Base-by-base conservation (phyloP, 2,329 filamentous ascomycete species). In the Talaromyces sp. region DNA sequence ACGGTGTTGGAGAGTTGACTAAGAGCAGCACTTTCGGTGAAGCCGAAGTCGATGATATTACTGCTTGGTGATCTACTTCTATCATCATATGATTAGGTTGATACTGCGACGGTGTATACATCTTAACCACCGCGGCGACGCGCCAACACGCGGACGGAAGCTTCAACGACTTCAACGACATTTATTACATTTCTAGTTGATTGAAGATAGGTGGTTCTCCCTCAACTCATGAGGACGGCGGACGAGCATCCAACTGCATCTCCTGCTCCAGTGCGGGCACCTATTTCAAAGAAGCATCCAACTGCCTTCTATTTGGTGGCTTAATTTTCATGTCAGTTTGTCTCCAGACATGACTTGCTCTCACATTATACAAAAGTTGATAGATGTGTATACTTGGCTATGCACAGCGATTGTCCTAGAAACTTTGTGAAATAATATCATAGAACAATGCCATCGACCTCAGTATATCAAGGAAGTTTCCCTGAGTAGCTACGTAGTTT, bases 11-110 rank as follows among this genome's bases (percentile, higher is more conserved):
- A 16, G 80, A 86, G 71, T 78, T 93, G 68, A 92, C 87, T 19
- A 97, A 96, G 82, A 93, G 86, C 64, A 97, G 93, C 78, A 95
- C 91, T 0, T 97, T 97, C 81, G 93, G 94, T 16, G 93, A 98
- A 80, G 93, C 92, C 1, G 95, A 98, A 79, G 92, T 97, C 22
- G 94, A 94, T 67, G 95, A 98, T 75, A 97, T 97, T 71, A 97
- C 93, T 39, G 93, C 92, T 24, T 97, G 93, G 93, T 97, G 86
- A 62, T 33, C 2, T 13, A 35, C n/a, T 54, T 7, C 4, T 14
- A 22, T 8, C n/a, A 37, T 22, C 33, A 24, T 8, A 56, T 24
- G 6, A 37, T 24, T 22, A 16, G 33, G 14, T 37, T 22, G 52
- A 37, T 24, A 9, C n/a, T 14, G 11, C 24, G 16, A 11, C 16